Conservation (phyloP, 257 asterid species). For the Solanum rostratum region DNA sequence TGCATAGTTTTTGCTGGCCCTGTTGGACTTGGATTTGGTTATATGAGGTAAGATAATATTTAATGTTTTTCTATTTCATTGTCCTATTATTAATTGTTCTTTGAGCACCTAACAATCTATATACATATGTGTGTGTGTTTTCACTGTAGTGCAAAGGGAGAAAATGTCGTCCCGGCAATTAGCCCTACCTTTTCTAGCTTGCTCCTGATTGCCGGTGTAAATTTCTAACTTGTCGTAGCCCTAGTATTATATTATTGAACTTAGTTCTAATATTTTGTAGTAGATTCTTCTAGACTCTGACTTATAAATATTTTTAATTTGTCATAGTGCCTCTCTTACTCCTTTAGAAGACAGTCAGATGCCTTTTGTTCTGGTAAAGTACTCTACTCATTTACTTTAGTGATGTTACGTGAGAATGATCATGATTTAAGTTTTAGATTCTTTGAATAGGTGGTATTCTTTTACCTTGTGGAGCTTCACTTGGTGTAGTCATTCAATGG, state of each 20-base stretch:
- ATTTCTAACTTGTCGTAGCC: neutral
- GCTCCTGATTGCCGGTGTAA: slow-evolving; percentile 30
- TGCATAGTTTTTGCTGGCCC: slow-evolving; percentile 42
- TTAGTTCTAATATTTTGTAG: neutral
- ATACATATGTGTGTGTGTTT: neutral
- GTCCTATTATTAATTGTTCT: neutral
- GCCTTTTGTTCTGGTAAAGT: slow-evolving; percentile 10
- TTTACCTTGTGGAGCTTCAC: slow-evolving; percentile 23
- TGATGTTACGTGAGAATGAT: neutral
- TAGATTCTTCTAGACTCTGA: slow-evolving; percentile 1
- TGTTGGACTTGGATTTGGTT: slow-evolving; percentile 40
- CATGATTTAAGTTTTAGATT: neutral
- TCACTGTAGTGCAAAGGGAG: slow-evolving; percentile 27
- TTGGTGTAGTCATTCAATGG: slow-evolving; percentile 32
- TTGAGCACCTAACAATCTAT: neutral
- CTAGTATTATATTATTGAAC: neutral
- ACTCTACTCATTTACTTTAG: neutral
- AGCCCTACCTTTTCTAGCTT: slow-evolving; percentile 32
- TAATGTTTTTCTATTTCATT: neutral
- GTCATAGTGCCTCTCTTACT: slow-evolving; percentile 25
- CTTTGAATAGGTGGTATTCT: slow-evolving; percentile 19
- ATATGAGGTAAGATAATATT: slow-evolving; percentile 21
- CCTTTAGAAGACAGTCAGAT: slow-evolving; percentile 10
- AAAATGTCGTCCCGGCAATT: slow-evolving; percentile 26
- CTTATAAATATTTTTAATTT: neutral